Conservation (phyloP, 305 asterid species). For the Ilex paraguariensis region DNA sequence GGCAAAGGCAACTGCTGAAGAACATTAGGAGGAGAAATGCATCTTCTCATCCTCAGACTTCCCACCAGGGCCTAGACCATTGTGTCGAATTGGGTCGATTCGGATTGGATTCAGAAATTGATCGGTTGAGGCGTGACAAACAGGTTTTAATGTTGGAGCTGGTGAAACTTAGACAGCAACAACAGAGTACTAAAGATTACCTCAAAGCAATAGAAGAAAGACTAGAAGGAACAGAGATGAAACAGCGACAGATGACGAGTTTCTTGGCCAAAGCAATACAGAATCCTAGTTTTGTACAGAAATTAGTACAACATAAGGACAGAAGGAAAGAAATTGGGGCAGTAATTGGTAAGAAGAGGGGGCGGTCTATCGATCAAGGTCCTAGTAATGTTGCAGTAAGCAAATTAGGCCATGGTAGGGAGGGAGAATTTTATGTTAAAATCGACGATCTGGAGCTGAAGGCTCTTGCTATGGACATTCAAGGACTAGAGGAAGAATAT, state of each 20-base stretch:
- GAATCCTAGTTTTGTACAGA: conserved; percentile 1
- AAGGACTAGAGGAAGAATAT: conserved; percentile 24
- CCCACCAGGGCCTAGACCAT: not conserved
- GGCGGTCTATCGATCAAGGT: conserved; percentile 38
- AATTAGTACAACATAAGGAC: conserved; percentile 2
- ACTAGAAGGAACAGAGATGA: conserved; percentile 14
- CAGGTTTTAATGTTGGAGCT: conserved; percentile 6
- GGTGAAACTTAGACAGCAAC: conserved; percentile 11
- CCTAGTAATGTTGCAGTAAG: not conserved
- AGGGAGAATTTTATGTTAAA: too few species aligned
- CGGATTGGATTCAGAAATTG: conserved; percentile 9
- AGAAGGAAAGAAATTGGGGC: conserved; percentile 6
- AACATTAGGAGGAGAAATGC: conserved; percentile 10
- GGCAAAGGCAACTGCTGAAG: conserved; percentile 11
- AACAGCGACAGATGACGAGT: conserved; percentile 7
- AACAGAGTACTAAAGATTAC: not conserved
- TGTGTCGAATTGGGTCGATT: conserved; percentile 4
- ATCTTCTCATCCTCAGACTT: not conserved
- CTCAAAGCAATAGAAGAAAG: conserved; percentile 11
- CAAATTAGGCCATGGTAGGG: conserved; percentile 2
- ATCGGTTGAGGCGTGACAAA: conserved; percentile 6
- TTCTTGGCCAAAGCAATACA: conserved; percentile 15
- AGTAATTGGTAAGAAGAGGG: conserved; percentile 28
- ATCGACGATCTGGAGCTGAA: conserved; percentile 31
- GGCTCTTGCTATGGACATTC: conserved; percentile 20